phyloP scores from a whole-genome alignment of 2,329 filamentous ascomycete genomes.

The Colletotrichum tamarilloi region DNA sequence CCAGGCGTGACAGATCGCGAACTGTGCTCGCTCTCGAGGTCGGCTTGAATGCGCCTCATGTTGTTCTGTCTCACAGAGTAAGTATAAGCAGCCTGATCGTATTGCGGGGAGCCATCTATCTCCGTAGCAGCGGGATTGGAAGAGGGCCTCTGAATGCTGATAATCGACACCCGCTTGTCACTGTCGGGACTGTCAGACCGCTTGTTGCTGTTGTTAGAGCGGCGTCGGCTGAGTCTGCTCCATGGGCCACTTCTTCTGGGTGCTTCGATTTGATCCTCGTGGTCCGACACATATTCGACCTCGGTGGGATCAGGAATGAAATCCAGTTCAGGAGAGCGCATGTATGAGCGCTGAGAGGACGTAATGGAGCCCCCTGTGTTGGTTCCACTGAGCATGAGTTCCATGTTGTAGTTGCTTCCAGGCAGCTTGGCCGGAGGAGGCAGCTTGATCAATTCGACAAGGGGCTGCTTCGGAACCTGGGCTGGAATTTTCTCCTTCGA shows the following conservation, averaged over 20 bases:
- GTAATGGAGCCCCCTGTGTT: conserved; percentile 10
- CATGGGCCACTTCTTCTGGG: not conserved
- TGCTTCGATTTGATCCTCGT: conserved; percentile 32
- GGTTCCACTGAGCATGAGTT: conserved; percentile 10
- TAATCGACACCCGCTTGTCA: conserved; percentile 3
- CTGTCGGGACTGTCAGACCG: conserved; percentile 34
- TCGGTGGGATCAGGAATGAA: conserved; percentile 18
- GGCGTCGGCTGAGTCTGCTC: conserved; percentile 37
- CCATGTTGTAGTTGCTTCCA: conserved; percentile 20
- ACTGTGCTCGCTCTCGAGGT: conserved; percentile 23
- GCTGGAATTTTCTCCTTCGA: not conserved
- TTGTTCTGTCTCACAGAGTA: conserved; percentile 16
- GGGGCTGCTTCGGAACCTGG: not conserved
- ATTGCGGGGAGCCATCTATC: not conserved
- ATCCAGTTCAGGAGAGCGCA: conserved; percentile 17
- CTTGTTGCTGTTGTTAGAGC: conserved; percentile 57
- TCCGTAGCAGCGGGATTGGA: not conserved
- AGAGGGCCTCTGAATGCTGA: not conserved
- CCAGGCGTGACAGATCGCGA: conserved; percentile 26
- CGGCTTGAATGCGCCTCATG: conserved; percentile 17
- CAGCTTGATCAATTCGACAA: conserved; percentile 3
- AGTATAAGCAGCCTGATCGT: conserved; percentile 13
- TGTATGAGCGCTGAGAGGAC: conserved; percentile 12
- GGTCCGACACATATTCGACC: conserved; percentile 25
- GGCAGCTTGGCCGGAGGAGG: conserved; percentile 19